Base-by-base conservation (phyloP, 768 basidiomycete genomes). In the Pisolithus marmoratus region DNA sequence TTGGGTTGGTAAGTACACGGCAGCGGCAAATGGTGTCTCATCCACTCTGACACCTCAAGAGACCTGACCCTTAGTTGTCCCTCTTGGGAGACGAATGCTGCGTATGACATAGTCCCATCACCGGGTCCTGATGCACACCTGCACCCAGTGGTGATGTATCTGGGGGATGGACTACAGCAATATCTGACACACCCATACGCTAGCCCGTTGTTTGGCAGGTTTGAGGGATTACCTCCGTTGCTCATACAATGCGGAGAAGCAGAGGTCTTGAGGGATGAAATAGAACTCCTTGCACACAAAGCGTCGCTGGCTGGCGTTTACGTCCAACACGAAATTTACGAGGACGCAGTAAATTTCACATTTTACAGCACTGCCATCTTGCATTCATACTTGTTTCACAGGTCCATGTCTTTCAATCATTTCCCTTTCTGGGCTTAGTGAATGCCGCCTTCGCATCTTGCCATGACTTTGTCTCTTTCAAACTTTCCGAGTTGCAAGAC, bases 1-100 rank as follows among this genome's bases (percentile, higher is more conserved):
- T 5, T 97, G 94, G 94, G 92, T 95, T 58, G 93, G 94, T 86
- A 53, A 72, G 90, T 80, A 26, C 15, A 19, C 15, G 50, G 4
- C 29, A 38, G 9, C 54, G 31, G 34, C 44, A n/a, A 26, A 40
- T 5, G 34, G 14, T 12, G 31, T 34, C 29, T 45, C 46, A 57
- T 57, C 23, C 46, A 48, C 17, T 49, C 46, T 52, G 36, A 62
- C 47, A 17, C 7, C 40, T 22, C 19, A 34, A 19, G 57, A 90
- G 92, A 95, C 67, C 71, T 99, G 55, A 97, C 96, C 0, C 90
- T 96, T 83, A 94, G 92, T 58, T 97, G 94, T 66, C 90, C 94
- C 51, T 95, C 93, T n/a, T 98, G 95, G 92, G 92, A 95, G 27
- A 89, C 87, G 51, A 97, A 97, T 66, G 83, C 87, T 24, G 71